These are phyloP conservation scores for Logfia minima DNA, from an alignment of 129 eudicot genomes.

Conservation along the genomic window DNA sequence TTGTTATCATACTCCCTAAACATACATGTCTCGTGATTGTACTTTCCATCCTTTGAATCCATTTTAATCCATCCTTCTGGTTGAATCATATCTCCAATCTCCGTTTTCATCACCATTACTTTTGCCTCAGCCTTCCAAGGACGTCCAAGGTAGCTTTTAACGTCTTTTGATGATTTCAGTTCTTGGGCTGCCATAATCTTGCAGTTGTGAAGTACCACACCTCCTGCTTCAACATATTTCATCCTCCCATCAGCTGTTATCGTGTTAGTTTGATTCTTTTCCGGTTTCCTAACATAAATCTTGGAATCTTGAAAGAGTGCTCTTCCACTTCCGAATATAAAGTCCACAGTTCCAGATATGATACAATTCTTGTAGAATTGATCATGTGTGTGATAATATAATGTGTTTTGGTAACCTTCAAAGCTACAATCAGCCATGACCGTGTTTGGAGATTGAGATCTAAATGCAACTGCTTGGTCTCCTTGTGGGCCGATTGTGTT, in stretches of 20 bases:
- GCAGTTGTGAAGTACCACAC: slow-evolving; percentile 56
- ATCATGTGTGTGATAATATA: slow-evolving; percentile 48
- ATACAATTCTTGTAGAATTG: slow-evolving; percentile 58
- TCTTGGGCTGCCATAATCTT: slow-evolving; percentile 37
- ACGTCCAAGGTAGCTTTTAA: slow-evolving; percentile 48
- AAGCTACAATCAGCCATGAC: slow-evolving; percentile 54
- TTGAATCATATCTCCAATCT: slow-evolving; percentile 42
- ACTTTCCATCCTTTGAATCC: slow-evolving; percentile 17
- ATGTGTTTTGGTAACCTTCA: slow-evolving; percentile 56
- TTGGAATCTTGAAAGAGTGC: slow-evolving; percentile 50
- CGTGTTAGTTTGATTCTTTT: slow-evolving; percentile 33
- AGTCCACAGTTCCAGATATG: slow-evolving; percentile 51
- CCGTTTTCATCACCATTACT: slow-evolving; percentile 37
- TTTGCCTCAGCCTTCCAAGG: slow-evolving; percentile 41
- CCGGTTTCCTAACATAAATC: slow-evolving; percentile 36
- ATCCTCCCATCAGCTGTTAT: slow-evolving; percentile 47
- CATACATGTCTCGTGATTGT: slow-evolving; percentile 32
- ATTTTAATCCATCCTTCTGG: slow-evolving; percentile 46
- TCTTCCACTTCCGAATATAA: slow-evolving; percentile 51
- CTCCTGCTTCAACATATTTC: slow-evolving; percentile 23
- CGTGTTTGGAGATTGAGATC: slow-evolving; percentile 34
- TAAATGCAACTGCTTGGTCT: slow-evolving; percentile 54
- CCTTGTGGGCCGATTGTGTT: slow-evolving; percentile 53
- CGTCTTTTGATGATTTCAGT: slow-evolving; percentile 23
- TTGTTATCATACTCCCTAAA: slow-evolving; percentile 43